Evolutionary conservation across 495 filamentous ascomycete species (phyloP).

Genomic region (Beverwykella pulmonaria): DNA sequence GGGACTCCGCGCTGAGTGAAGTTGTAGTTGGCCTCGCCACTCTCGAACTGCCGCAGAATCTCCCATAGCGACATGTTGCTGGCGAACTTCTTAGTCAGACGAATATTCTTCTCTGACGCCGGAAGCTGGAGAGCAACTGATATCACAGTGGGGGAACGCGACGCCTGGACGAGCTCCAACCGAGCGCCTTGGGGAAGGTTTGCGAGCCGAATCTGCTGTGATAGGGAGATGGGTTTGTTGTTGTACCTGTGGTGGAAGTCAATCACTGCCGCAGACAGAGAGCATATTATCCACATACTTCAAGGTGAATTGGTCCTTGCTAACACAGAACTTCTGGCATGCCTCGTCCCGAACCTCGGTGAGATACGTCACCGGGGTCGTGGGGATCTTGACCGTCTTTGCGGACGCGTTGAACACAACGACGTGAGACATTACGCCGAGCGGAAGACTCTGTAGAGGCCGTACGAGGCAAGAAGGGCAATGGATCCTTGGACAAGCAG

Average conservation of each 20-base stretch:
- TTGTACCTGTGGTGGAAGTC: slow-evolving; percentile 60
- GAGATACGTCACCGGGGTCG: slow-evolving; percentile 74
- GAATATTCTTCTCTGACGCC: slow-evolving; percentile 64
- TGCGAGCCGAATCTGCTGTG: slow-evolving; percentile 80
- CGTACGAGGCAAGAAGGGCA: slow-evolving; percentile 9
- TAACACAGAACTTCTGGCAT: slow-evolving; percentile 73
- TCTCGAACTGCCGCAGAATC: slow-evolving; percentile 85
- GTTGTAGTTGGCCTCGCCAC: slow-evolving; percentile 55
- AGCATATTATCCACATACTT: slow-evolving; percentile 59
- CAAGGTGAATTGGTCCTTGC: slow-evolving; percentile 72
- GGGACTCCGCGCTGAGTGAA: slow-evolving; percentile 79
- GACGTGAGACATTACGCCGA: slow-evolving; percentile 81
- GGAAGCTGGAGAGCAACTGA: slow-evolving; percentile 83
- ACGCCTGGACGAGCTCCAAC: slow-evolving; percentile 84
- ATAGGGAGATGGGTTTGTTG: slow-evolving; percentile 81
- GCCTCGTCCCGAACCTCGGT: slow-evolving; percentile 85
- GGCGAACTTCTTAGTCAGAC: slow-evolving; percentile 79
- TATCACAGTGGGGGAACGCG: slow-evolving; percentile 78
- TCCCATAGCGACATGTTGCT: slow-evolving; percentile 85
- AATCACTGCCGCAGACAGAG: background rate
- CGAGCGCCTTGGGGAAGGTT: slow-evolving; percentile 85
- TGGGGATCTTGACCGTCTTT: slow-evolving; percentile 75
- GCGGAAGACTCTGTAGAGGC: slow-evolving; percentile 7
- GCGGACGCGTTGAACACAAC: slow-evolving; percentile 80
- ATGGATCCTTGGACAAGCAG: slow-evolving; percentile 15